phyloP scores from a whole-genome alignment of 495 filamentous ascomycete genomes.

The Podospora conica region DNA sequence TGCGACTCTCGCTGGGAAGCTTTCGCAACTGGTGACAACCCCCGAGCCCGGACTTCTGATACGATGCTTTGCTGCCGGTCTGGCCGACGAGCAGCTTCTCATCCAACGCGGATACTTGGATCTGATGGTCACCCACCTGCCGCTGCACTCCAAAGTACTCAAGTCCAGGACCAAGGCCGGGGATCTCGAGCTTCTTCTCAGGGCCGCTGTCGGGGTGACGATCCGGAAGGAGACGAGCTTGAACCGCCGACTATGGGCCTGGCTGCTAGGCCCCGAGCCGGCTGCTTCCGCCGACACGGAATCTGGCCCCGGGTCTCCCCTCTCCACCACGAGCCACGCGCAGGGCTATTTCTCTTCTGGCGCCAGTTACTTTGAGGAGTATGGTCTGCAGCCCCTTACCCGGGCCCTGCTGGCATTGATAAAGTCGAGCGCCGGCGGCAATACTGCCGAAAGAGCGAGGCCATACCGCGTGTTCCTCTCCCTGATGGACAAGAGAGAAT shows the following conservation, averaged over 20 bases:
- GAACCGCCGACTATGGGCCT: slow-evolving; percentile 91
- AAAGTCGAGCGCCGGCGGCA: slow-evolving; percentile 39
- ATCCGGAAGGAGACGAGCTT: slow-evolving; percentile 89
- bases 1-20: slow-evolving; percentile 35
- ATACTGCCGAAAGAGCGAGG: slow-evolving; percentile 66
- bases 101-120: slow-evolving; percentile 93
- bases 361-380: slow-evolving; percentile 71
- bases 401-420: slow-evolving; percentile 75
- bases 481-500: slow-evolving; percentile 96
- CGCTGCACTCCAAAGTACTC: slow-evolving; percentile 77
- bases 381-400: slow-evolving; percentile 67
- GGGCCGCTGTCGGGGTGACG: slow-evolving; percentile 78
- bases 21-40: slow-evolving; percentile 71
- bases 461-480: slow-evolving; percentile 90
- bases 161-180: slow-evolving; percentile 61
- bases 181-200: slow-evolving; percentile 74
- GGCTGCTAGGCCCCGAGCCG: slow-evolving; percentile 83
- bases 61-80: slow-evolving; percentile 81
- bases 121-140: slow-evolving; percentile 82
- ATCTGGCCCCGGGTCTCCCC: slow-evolving; percentile 42
- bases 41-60: slow-evolving; percentile 89
- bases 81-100: slow-evolving; percentile 83
- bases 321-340: slow-evolving; percentile 40
- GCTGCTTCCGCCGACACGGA: slow-evolving; percentile 39
- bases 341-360: slow-evolving; percentile 40